Percentiles rank a stretch among this genome's conserved stretches.
Conservation (phyloP, 495 filamentous ascomycete species). For the Symbiotaphrina buchneri region DNA sequence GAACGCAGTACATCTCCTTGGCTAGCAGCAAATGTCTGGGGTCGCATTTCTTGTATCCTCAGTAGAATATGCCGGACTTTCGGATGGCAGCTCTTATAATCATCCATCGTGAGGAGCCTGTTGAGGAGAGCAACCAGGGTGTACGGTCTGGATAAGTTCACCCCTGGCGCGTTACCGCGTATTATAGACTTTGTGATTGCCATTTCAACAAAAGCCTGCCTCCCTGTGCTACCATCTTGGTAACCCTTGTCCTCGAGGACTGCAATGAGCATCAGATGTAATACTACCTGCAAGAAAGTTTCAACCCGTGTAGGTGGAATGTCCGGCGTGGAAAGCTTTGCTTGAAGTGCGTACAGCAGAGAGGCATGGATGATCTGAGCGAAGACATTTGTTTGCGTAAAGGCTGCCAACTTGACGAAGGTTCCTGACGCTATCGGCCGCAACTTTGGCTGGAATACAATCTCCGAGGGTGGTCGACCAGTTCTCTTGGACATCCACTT, state of each 20-base stretch:
- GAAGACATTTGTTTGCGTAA: slow-evolving; percentile 68
- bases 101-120: slow-evolving; percentile 45
- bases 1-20: slow-evolving; percentile 14
- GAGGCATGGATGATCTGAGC: slow-evolving; percentile 80
- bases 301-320: slow-evolving; percentile 70
- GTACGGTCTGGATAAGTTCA: too few relatives aligned
- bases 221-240: slow-evolving; percentile 25
- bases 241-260: slow-evolving; percentile 52
- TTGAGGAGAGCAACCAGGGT: slow-evolving; percentile 61
- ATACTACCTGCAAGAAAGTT: slow-evolving; percentile 70
- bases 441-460: slow-evolving; percentile 84
- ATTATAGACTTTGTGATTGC: slow-evolving; percentile 37
- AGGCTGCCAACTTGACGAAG: slow-evolving; percentile 50
- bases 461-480: slow-evolving; percentile 52
- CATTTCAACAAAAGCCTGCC: slow-evolving; percentile 41
- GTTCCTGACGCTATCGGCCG: slow-evolving; percentile 53
- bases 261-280: slow-evolving; percentile 70
- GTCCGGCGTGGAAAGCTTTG: slow-evolving; percentile 35
- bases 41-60: slow-evolving; percentile 64
- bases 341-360: slow-evolving; percentile 50
- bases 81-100: slow-evolving; percentile 57
- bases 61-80: slow-evolving; percentile 75
- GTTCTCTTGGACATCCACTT: slow-evolving; percentile 74
- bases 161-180: slow-evolving; percentile 9
- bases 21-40: slow-evolving; percentile 40